These are phyloP conservation scores for Coemansia sp. DNA, from an alignment of 192 early-diverging fungal genomes.

Conservation along the genomic window DNA sequence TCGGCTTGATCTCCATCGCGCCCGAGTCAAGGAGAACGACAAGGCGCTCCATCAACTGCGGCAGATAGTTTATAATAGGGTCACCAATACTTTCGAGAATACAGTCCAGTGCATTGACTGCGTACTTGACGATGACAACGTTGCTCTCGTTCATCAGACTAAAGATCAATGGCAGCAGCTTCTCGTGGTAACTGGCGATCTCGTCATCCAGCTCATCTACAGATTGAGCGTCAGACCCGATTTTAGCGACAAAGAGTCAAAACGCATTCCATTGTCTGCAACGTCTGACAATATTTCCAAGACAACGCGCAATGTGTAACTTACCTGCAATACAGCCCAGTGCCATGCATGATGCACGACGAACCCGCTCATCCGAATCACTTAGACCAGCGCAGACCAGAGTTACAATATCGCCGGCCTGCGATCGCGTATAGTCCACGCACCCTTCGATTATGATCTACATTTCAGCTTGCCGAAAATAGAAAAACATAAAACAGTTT, in stretches of 20 bases:
- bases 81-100: slow-evolving; percentile 83
- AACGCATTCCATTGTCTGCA: neutral
- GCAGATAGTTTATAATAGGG: slow-evolving; percentile 77
- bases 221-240: neutral
- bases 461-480: neutral
- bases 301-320: slow-evolving; percentile 15
- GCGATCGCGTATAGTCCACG: slow-evolving; percentile 77
- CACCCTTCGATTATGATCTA: slow-evolving; percentile 77
- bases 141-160: slow-evolving; percentile 76
- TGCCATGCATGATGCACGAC: slow-evolving; percentile 85
- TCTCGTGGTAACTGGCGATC: slow-evolving; percentile 76
- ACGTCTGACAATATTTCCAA: neutral
- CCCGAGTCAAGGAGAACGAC: slow-evolving; percentile 70
- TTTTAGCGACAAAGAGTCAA: neutral
- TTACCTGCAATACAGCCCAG: slow-evolving; percentile 65
- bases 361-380: slow-evolving; percentile 75
- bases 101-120: slow-evolving; percentile 83
- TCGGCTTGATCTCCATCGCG: slow-evolving; percentile 67
- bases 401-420: slow-evolving; percentile 75
- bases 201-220: slow-evolving; percentile 75
- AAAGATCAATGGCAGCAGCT: slow-evolving; percentile 82
- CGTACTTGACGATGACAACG: slow-evolving; percentile 71
- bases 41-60: slow-evolving; percentile 79
- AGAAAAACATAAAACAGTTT: neutral
- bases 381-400: slow-evolving; percentile 76